Evolutionary conservation across 495 filamentous ascomycete species (phyloP).

Genomic region (Podospora sp.): DNA sequence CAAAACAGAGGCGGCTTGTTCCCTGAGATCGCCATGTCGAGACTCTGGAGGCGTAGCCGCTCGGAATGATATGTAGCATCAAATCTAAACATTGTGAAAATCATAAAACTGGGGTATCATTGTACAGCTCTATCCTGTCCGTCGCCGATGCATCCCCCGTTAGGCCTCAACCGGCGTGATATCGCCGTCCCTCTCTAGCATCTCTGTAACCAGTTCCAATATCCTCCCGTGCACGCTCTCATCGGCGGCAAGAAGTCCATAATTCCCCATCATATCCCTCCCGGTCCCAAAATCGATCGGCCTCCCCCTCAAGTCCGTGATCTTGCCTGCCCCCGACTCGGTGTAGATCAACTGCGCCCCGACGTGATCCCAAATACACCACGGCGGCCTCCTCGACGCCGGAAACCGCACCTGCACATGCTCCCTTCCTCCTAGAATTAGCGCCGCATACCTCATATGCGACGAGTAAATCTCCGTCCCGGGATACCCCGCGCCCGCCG

Average conservation of each 20-base stretch:
- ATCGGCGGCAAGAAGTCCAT: conserved; percentile 34
- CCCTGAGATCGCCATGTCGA: conserved; percentile 13
- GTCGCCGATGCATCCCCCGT: neutral
- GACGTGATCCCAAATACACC: conserved; percentile 62
- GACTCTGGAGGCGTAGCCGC: conserved; percentile 12
- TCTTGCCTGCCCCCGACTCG: conserved; percentile 54
- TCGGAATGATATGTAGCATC: conserved; percentile 9
- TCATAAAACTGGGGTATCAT: conserved; percentile 1
- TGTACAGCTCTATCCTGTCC: neutral
- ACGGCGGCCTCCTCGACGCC: conserved; percentile 8
- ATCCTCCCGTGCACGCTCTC: conserved; percentile 30
- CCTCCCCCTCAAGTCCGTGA: conserved; percentile 57
- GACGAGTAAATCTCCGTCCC: conserved; percentile 57
- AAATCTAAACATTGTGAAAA: neutral
- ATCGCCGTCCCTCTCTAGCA: conserved; percentile 14
- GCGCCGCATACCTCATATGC: conserved; percentile 62
- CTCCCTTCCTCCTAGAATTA: conserved; percentile 48
- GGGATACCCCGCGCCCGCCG: conserved; percentile 49
- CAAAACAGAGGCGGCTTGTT: neutral
- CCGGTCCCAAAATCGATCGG: conserved; percentile 44
- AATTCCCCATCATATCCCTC: conserved; percentile 33
- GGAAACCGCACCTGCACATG: conserved; percentile 33
- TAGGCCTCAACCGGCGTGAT: neutral
- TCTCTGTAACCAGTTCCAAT: conserved; percentile 22
- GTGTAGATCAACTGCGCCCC: conserved; percentile 61